phyloP scores from a whole-genome alignment of 2,329 filamentous ascomycete genomes.

The Coleophoma crateriformis region DNA sequence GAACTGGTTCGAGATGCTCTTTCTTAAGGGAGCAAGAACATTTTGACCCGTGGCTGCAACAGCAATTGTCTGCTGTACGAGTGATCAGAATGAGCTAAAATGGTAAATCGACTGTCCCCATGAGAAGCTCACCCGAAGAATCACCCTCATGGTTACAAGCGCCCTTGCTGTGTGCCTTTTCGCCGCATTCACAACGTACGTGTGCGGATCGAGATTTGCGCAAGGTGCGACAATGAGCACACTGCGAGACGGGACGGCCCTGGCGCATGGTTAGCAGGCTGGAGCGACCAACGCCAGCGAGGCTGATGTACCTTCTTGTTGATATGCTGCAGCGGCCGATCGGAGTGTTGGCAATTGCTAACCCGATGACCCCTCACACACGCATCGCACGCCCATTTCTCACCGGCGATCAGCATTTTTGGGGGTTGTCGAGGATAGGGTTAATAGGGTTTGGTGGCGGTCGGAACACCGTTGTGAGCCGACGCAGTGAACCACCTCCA shows the following conservation, averaged over 20 bases:
- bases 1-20: slow-evolving; percentile 57
- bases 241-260: slow-evolving; percentile 95
- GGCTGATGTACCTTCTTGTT: slow-evolving; percentile 65
- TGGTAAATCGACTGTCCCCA: slow-evolving; percentile 11
- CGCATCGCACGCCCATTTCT: slow-evolving; percentile 90
- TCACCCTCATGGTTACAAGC: slow-evolving; percentile 49
- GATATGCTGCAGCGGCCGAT: slow-evolving; percentile 88
- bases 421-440: slow-evolving; percentile 14
- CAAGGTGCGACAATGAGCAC: slow-evolving; percentile 90
- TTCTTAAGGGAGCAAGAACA: slow-evolving; percentile 63
- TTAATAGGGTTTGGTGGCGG: slow-evolving; percentile 8
- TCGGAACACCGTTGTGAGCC: slow-evolving; percentile 21
- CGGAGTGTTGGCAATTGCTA: slow-evolving; percentile 94
- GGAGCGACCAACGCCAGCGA: not conserved
- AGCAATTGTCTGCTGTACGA: slow-evolving; percentile 53
- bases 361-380: slow-evolving; percentile 98
- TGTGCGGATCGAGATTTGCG: slow-evolving; percentile 95
- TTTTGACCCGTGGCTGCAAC: slow-evolving; percentile 63
- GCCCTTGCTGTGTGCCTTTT: slow-evolving; percentile 66
- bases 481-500: slow-evolving; percentile 14
- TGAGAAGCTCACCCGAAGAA: slow-evolving; percentile 29
- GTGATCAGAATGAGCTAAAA: slow-evolving; percentile 25
- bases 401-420: slow-evolving; percentile 80
- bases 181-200: slow-evolving; percentile 90
- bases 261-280: slow-evolving; percentile 8